phyloP scores from a whole-genome alignment of 2,329 filamentous ascomycete species.

The Colletotrichum sp. region DNA sequence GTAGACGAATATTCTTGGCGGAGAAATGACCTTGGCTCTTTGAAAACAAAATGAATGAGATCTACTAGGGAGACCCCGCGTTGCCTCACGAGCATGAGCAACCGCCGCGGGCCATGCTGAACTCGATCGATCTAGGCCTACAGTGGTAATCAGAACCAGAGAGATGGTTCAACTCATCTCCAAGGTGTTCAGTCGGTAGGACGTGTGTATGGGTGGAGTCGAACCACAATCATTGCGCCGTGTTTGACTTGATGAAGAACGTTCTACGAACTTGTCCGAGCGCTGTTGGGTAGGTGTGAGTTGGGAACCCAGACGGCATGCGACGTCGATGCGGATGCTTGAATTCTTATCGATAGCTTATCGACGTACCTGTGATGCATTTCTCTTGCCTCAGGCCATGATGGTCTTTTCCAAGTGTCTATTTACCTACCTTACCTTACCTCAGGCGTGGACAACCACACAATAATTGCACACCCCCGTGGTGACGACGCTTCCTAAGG shows the following conservation, averaged over 20 bases:
- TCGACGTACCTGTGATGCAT: not conserved
- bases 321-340: not conserved
- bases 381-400: constrained; percentile 13
- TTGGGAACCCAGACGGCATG: not conserved
- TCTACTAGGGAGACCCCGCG: not conserved
- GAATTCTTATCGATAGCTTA: constrained; percentile 18
- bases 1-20: not conserved
- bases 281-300: not conserved
- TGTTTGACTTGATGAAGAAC: not conserved
- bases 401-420: not conserved
- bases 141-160: not conserved
- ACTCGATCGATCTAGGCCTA: not conserved
- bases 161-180: not conserved
- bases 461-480: not conserved
- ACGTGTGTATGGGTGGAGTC: not conserved
- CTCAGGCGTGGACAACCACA: not conserved
- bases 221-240: not conserved
- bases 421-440: not conserved
- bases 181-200: not conserved
- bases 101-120: not conserved
- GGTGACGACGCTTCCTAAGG: not conserved
- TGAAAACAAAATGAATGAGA: not conserved
- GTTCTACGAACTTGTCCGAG: not conserved
- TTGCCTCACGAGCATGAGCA: not conserved
- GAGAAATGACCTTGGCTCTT: not conserved